Evolutionary conservation across 2,329 filamentous ascomycete species (phyloP).

Genomic region (Fusarium dimerum): DNA sequence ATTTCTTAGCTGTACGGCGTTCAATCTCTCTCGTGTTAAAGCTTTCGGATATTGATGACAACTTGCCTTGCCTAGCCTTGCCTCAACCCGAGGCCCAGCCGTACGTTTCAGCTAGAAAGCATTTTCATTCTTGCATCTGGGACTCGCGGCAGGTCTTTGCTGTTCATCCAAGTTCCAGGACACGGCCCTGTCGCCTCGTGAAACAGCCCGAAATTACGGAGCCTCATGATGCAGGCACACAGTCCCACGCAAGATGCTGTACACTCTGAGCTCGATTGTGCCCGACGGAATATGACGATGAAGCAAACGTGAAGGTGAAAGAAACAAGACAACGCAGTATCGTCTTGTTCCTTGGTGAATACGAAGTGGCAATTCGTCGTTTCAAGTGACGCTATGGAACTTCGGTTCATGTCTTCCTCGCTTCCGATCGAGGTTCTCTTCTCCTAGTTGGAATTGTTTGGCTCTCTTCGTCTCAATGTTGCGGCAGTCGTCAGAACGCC

Average conservation of each 20-base stretch:
- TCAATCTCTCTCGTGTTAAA: neutral
- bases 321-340: conserved; percentile 4
- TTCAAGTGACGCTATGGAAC: conserved; percentile 9
- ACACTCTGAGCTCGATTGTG: conserved; percentile 16
- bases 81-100: conserved; percentile 9
- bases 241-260: conserved; percentile 16
- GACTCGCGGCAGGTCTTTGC: neutral
- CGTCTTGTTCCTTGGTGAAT: conserved; percentile 4
- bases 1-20: too few species aligned
- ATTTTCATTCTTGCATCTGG: conserved; percentile 1
- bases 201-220: conserved; percentile 15
- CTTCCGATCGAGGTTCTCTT: conserved; percentile 10
- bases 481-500: conserved; percentile 7
- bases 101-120: conserved; percentile 11
- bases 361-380: conserved; percentile 26
- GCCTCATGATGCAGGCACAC: conserved; percentile 18
- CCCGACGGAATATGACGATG: conserved; percentile 8
- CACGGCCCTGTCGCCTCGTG: conserved; percentile 17
- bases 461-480: conserved; percentile 14
- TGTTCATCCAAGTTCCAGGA: conserved; percentile 2
- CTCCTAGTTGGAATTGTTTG: conserved; percentile 11
- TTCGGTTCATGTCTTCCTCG: conserved; percentile 5
- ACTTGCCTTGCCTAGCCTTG: conserved; percentile 1
- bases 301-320: conserved; percentile 14
- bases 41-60: neutral